A percentile compares a stretch with the other conserved stretches of the same genome.
phyloP scores from a whole-genome alignment of 2,329 filamentous ascomycete species.

The Byssothecium circinans region DNA sequence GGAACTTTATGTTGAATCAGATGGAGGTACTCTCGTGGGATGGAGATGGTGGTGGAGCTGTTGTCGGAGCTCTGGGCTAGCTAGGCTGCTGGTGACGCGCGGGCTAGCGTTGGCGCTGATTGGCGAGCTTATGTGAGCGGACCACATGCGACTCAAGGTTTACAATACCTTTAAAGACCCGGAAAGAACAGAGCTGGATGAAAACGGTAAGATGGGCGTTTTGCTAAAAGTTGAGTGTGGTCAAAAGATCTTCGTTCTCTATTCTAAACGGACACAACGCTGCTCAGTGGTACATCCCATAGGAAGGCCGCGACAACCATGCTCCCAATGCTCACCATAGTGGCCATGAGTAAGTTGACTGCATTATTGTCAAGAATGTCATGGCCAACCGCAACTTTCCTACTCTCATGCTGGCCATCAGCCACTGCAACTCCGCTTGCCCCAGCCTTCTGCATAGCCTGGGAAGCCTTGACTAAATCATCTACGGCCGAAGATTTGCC shows the following conservation, averaged over 20 bases:
- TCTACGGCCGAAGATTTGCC: conserved; percentile 33
- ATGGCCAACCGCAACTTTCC: conserved; percentile 64
- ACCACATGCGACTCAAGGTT: too few species aligned
- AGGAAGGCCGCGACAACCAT: conserved; percentile 58
- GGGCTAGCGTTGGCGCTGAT: neutral
- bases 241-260: too few species aligned
- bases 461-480: conserved; percentile 25
- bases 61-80: conserved; percentile 32
- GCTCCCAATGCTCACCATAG: conserved; percentile 74
- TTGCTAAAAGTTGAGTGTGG: too few species aligned
- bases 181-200: too few species aligned
- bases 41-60: conserved; percentile 14
- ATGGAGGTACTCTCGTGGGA: conserved; percentile 1
- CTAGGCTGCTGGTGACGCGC: conserved; percentile 39
- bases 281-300: conserved; percentile 37
- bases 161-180: too few species aligned
- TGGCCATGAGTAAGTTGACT: conserved; percentile 91
- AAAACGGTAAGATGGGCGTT: too few species aligned
- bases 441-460: conserved; percentile 38
- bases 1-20: neutral
- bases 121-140: neutral
- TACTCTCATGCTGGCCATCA: conserved; percentile 46
- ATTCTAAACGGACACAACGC: conserved; percentile 19
- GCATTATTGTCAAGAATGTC: conserved; percentile 91
- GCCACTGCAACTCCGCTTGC: conserved; percentile 28